Percentiles rank a stretch among this genome's conserved stretches.
These are phyloP conservation scores for Fusarium xyrophilum DNA, from an alignment of 2,329 filamentous ascomycete species.

Conservation along the genomic window DNA sequence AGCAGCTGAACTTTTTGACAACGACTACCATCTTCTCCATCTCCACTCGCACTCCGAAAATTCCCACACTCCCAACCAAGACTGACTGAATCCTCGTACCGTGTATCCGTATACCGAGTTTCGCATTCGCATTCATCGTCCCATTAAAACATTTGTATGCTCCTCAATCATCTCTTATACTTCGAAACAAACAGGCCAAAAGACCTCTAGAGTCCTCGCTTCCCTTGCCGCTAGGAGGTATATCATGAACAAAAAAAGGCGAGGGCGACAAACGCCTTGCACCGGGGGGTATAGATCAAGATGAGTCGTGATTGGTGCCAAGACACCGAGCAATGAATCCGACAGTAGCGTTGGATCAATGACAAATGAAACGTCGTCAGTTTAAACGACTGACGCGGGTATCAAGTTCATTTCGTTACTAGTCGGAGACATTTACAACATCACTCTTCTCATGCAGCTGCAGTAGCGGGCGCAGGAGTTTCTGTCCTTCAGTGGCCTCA, in stretches of 20 bases:
- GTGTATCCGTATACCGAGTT: neutral
- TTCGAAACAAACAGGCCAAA: conserved; percentile 31
- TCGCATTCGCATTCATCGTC: conserved; percentile 12
- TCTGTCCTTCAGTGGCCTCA: conserved; percentile 15
- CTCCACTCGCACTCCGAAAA: neutral
- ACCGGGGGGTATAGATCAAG: conserved; percentile 43
- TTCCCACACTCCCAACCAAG: neutral
- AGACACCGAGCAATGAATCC: conserved; percentile 18
- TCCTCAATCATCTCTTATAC: conserved; percentile 13
- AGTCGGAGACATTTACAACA: neutral
- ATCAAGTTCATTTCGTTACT: neutral
- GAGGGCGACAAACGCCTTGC: conserved; percentile 33
- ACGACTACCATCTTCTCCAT: conserved; percentile 18
- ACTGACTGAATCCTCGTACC: neutral
- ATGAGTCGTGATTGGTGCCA: conserved; percentile 37
- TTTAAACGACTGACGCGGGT: neutral
- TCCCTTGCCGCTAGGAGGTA: conserved; percentile 33
- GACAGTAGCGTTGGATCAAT: neutral
- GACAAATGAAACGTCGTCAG: neutral
- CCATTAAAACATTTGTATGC: conserved; percentile 31
- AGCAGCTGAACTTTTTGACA: conserved; percentile 40
- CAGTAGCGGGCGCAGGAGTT: conserved; percentile 12
- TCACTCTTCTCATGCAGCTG: conserved; percentile 26
- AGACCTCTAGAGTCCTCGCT: conserved; percentile 36
- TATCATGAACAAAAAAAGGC: conserved; percentile 40